Evolutionary conservation across 768 basidiomycete genomes (phyloP).

Genomic region (Serendipita sp.): DNA sequence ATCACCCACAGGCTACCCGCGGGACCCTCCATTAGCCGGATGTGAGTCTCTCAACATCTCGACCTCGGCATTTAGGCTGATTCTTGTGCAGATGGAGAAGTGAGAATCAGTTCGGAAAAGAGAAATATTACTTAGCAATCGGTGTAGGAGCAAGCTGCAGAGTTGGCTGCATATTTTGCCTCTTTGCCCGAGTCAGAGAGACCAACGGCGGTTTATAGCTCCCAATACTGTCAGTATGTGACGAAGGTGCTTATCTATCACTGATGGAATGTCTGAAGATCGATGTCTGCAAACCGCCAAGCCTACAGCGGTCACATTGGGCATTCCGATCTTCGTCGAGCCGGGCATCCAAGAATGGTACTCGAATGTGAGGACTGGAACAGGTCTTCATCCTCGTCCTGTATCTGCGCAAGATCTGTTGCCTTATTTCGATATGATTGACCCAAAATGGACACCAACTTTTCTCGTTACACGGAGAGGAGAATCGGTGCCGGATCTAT

Average conservation of each 20-base stretch:
- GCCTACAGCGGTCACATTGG: slow-evolving; percentile 45
- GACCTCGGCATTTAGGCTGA: background rate
- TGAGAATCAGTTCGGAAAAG: slow-evolving; percentile 16
- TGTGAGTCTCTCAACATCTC: background rate
- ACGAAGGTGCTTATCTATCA: background rate
- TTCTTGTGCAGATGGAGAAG: slow-evolving; percentile 38
- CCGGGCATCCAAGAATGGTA: slow-evolving; percentile 75
- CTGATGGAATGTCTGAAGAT: slow-evolving; percentile 28
- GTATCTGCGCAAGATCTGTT: slow-evolving; percentile 37
- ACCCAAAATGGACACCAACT: slow-evolving; percentile 40
- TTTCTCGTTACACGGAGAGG: slow-evolving; percentile 61
- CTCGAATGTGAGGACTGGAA: slow-evolving; percentile 47
- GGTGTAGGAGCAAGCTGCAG: slow-evolving; percentile 49
- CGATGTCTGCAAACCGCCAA: slow-evolving; percentile 73
- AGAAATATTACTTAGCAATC: background rate
- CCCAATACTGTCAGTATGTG: slow-evolving; percentile 54
- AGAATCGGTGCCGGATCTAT: slow-evolving; percentile 47
- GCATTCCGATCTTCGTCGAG: slow-evolving; percentile 58
- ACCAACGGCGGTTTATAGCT: slow-evolving; percentile 70
- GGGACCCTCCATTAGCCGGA: slow-evolving; percentile 60
- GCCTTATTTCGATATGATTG: slow-evolving; percentile 38
- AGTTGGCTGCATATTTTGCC: slow-evolving; percentile 48
- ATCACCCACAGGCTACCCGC: slow-evolving; percentile 47
- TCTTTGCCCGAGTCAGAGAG: slow-evolving; percentile 47
- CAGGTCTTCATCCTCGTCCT: slow-evolving; percentile 66